Evolutionary conservation across 2,329 filamentous ascomycete species (phyloP).

Genomic region (Chrysoporthe cubensis): DNA sequence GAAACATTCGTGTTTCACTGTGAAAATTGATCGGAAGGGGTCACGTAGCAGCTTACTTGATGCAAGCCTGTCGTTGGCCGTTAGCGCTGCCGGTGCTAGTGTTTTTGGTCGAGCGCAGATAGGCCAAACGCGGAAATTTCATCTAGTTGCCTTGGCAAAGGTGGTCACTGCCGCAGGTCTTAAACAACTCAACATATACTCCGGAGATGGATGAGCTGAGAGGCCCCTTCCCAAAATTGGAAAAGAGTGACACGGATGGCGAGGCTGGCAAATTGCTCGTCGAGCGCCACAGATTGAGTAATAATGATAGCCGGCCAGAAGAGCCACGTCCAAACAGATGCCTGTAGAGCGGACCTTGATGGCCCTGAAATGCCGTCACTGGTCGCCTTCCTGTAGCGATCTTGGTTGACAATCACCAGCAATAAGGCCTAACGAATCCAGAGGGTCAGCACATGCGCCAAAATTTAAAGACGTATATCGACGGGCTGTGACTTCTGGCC

Average conservation of each 20-base stretch:
- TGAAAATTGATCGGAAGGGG: neutral
- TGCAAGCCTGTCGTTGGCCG: slow-evolving; percentile 16
- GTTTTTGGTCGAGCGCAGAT: slow-evolving; percentile 15
- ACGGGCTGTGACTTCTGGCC: neutral
- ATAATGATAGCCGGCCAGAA: slow-evolving; percentile 3
- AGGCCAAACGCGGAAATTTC: slow-evolving; percentile 20
- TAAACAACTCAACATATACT: slow-evolving; percentile 6
- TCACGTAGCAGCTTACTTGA: slow-evolving; percentile 13
- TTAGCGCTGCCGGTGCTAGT: slow-evolving; percentile 23
- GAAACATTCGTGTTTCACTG: slow-evolving; percentile 5
- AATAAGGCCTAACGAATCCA: neutral
- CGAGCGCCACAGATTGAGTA: slow-evolving; percentile 1
- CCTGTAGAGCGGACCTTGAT: slow-evolving; percentile 6
- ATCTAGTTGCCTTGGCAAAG: slow-evolving; percentile 23
- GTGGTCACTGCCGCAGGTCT: slow-evolving; percentile 6
- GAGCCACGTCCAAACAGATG: neutral
- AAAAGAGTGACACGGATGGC: neutral
- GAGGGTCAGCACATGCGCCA: slow-evolving; percentile 3
- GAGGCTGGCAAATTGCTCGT: slow-evolving; percentile 2
- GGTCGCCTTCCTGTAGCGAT: neutral
- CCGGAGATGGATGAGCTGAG: slow-evolving; percentile 17
- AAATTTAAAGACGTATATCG: neutral
- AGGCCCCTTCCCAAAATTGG: neutral
- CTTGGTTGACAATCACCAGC: neutral
- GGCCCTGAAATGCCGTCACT: neutral